Percentiles rank a stretch among this genome's conserved stretches.
Conservation (phyloP, 2,329 filamentous ascomycete species). For the Diaporthe longicolla region DNA sequence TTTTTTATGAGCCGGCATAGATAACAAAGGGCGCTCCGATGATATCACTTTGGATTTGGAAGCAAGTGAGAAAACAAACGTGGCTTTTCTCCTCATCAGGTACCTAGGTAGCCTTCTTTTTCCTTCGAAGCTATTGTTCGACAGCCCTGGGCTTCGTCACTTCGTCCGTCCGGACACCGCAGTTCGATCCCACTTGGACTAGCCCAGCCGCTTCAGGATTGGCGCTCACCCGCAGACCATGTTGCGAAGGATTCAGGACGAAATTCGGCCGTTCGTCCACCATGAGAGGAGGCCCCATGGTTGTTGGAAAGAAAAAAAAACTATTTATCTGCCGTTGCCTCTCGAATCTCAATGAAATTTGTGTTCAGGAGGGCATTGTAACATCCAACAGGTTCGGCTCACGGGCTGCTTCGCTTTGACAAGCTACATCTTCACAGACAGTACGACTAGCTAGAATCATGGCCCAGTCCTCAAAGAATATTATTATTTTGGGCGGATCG, state of each 20-base stretch:
- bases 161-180: slow-evolving; percentile 22
- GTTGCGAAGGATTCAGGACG: neutral
- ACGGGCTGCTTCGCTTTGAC: neutral
- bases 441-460: neutral
- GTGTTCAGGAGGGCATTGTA: neutral
- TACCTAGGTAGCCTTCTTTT: too few relatives aligned
- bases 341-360: neutral
- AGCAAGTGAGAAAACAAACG: too few relatives aligned
- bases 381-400: neutral
- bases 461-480: slow-evolving; percentile 50
- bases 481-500: slow-evolving; percentile 68
- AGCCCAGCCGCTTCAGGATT: slow-evolving; percentile 5
- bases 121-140: neutral
- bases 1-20: neutral
- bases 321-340: neutral
- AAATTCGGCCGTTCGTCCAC: slow-evolving; percentile 20
- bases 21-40: neutral
- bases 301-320: neutral
- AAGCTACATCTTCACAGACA: neutral
- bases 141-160: neutral
- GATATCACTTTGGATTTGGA: neutral
- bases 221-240: slow-evolving; percentile 9
- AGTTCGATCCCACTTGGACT: neutral
- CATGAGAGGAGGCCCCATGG: neutral
- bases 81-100: neutral